These are phyloP conservation scores for Talaromyces sp. DNA, from an alignment of 2,329 filamentous ascomycete genomes.

Conservation along the genomic window DNA sequence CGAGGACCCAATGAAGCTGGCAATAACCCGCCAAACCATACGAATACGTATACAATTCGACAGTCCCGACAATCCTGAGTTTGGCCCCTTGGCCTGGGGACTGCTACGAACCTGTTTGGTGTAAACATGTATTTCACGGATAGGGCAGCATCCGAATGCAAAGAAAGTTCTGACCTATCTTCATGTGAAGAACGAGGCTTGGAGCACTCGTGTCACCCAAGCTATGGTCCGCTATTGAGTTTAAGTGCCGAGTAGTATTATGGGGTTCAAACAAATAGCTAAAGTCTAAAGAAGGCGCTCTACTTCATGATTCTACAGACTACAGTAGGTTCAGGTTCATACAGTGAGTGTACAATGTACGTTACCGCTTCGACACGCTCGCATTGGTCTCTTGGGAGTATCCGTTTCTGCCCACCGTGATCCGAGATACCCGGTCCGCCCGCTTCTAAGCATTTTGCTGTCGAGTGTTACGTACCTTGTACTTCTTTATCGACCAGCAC, in stretches of 20 bases:
- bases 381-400: background rate
- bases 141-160: background rate
- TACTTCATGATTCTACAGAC: background rate
- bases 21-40: background rate
- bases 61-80: background rate
- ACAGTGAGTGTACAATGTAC: background rate
- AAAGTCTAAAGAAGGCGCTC: background rate
- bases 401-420: background rate
- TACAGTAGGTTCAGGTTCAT: background rate
- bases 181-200: background rate
- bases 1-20: background rate
- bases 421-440: conserved; percentile 2
- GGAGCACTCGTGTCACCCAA: background rate
- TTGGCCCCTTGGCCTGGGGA: background rate
- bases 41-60: background rate
- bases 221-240: background rate
- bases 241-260: background rate
- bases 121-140: background rate
- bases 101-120: background rate
- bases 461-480: background rate
- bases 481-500: background rate
- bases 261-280: background rate
- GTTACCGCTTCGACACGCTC: background rate
- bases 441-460: background rate
- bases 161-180: background rate